Conservation (phyloP, 2,329 filamentous ascomycete genomes). For the Sporothrix globosa region DNA sequence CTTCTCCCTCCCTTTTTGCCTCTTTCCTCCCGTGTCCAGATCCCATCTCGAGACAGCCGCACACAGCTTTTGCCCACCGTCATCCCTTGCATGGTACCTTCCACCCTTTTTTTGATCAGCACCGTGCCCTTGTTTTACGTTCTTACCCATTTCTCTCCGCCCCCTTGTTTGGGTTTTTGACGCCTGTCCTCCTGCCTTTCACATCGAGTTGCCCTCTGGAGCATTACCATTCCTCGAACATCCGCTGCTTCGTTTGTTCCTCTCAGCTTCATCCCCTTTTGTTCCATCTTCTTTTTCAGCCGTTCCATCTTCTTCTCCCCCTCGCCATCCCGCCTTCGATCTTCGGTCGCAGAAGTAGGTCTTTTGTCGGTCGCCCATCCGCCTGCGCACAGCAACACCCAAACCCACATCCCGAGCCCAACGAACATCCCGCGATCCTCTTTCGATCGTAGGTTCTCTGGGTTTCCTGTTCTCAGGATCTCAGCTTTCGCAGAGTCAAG, state of each 20-base stretch:
- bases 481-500: slow-evolving; percentile 20
- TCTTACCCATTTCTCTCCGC: slow-evolving; percentile 14
- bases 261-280: slow-evolving; percentile 27
- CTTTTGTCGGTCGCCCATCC: slow-evolving; percentile 22
- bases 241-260: background rate
- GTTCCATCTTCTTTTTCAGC: slow-evolving; percentile 16
- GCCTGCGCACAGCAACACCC: slow-evolving; percentile 12
- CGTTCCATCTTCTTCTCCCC: slow-evolving; percentile 6
- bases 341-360: slow-evolving; percentile 29
- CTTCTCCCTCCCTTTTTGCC: slow-evolving; percentile 9
- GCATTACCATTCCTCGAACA: background rate
- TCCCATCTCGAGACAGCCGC: slow-evolving; percentile 39
- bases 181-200: slow-evolving; percentile 1
- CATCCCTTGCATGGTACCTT: slow-evolving; percentile 34
- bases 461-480: slow-evolving; percentile 14
- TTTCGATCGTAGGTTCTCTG: background rate
- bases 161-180: slow-evolving; percentile 19
- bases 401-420: slow-evolving; percentile 11
- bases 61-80: slow-evolving; percentile 31
- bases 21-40: slow-evolving; percentile 36
- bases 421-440: background rate
- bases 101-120: slow-evolving; percentile 33
- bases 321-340: slow-evolving; percentile 22
- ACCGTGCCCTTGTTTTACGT: slow-evolving; percentile 31
- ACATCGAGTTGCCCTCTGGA: background rate